Evolutionary conservation across 2,329 filamentous ascomycete species (phyloP).

Genomic region (Coccinonectria pachysandricola): DNA sequence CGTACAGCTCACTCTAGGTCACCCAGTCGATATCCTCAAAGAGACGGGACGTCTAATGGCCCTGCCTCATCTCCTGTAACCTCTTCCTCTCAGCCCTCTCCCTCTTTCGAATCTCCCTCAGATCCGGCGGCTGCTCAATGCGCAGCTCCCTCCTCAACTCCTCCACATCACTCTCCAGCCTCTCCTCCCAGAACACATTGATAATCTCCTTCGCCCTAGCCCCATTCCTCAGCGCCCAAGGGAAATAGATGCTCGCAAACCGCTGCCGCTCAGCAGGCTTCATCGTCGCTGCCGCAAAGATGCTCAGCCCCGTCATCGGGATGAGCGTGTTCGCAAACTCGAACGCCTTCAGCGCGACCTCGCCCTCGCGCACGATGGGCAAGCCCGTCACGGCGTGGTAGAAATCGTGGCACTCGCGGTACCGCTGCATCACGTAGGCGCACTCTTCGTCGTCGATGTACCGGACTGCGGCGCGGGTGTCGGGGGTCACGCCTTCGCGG

Average conservation of each 20-base stretch:
- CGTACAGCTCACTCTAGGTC: no score
- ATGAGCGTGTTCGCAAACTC: constrained; percentile 92
- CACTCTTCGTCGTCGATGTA: constrained; percentile 95
- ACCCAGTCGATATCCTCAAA: no score
- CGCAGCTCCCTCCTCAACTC: constrained; percentile 65
- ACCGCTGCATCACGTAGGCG: constrained; percentile 97
- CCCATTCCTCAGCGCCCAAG: constrained; percentile 86
- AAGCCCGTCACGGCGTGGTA: constrained; percentile 91
- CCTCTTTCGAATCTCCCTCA: constrained; percentile 64
- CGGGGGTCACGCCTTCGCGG: constrained; percentile 82
- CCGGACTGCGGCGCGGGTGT: constrained; percentile 70
- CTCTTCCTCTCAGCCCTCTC: constrained; percentile 59
- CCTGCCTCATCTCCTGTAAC: constrained; percentile 46
- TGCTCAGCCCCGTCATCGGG: constrained; percentile 86
- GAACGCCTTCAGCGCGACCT: constrained; percentile 95
- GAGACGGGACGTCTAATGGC: no score
- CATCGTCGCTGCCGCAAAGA: constrained; percentile 76
- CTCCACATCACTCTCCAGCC: constrained; percentile 72
- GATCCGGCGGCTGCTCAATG: constrained; percentile 80
- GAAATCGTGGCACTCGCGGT: constrained; percentile 95
- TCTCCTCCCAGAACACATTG: constrained; percentile 97
- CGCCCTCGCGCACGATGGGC: constrained; percentile 86
- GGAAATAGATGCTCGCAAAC: constrained; percentile 68
- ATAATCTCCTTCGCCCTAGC: constrained; percentile 68
- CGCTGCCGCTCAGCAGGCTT: constrained; percentile 69